phyloP scores from a whole-genome alignment of 2,329 filamentous ascomycete genomes.

The Aspergillus intermedius region DNA sequence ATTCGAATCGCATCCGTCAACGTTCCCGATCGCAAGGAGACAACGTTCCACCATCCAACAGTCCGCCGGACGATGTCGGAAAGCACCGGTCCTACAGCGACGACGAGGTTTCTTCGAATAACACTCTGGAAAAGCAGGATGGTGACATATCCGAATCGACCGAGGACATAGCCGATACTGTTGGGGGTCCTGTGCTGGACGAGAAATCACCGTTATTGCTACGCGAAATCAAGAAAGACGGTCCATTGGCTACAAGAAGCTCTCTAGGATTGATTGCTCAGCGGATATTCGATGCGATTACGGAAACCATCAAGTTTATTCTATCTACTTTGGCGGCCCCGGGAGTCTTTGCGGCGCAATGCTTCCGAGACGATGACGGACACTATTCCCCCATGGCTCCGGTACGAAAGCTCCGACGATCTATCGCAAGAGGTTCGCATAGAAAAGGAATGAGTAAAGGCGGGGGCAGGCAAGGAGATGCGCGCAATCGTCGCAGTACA shows the following conservation, averaged over 20 bases:
- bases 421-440: constrained; percentile 14
- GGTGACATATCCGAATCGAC: constrained; percentile 17
- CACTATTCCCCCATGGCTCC: constrained; percentile 72
- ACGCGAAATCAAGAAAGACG: constrained; percentile 34
- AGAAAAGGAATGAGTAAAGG: constrained; percentile 15
- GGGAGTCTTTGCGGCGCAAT: constrained; percentile 73
- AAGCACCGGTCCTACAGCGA: constrained; percentile 40
- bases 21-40: constrained; percentile 50
- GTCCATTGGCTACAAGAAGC: constrained; percentile 28
- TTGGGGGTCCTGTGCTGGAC: constrained; percentile 31
- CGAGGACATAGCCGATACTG: constrained; percentile 17
- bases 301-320: constrained; percentile 71
- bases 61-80: constrained; percentile 26
- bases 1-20: constrained; percentile 42
- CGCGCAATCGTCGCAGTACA: constrained; percentile 20
- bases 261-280: constrained; percentile 53
- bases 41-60: constrained; percentile 22
- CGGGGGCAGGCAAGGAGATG: constrained; percentile 17
- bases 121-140: constrained; percentile 22
- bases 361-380: constrained; percentile 74
- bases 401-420: constrained; percentile 54
- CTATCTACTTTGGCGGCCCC: constrained; percentile 73
- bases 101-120: constrained; percentile 29
- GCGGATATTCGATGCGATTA: constrained; percentile 63
- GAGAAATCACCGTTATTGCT: constrained; percentile 65